phyloP scores from a whole-genome alignment of 1,284 basidiomycete genomes.

The Afroboletus lepidellus region DNA sequence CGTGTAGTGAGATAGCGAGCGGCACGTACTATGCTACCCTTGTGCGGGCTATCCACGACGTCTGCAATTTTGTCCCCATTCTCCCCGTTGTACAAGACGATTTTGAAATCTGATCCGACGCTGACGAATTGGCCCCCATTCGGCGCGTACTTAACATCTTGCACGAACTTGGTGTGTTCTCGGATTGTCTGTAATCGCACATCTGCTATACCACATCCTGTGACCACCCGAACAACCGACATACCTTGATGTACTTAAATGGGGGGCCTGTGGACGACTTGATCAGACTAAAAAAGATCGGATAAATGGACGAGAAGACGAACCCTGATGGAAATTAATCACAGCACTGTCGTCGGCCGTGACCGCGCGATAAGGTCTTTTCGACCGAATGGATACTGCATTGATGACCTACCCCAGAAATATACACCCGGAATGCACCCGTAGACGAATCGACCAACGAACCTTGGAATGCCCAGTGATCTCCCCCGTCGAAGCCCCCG shows the following conservation, averaged over 20 bases:
- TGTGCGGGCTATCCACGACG: constrained; percentile 63
- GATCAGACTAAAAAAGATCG: neutral
- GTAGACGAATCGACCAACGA: neutral
- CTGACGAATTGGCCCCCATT: constrained; percentile 85
- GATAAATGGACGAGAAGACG: constrained; percentile 4
- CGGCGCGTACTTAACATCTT: constrained; percentile 84
- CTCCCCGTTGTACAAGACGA: constrained; percentile 91
- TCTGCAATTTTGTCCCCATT: constrained; percentile 79
- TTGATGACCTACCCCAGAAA: constrained; percentile 65
- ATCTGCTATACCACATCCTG: too few relatives aligned
- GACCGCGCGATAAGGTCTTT: constrained; percentile 89
- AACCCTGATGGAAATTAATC: constrained; percentile 81
- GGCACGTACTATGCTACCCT: constrained; percentile 70
- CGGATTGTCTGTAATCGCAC: constrained; percentile 61
- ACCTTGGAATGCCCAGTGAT: constrained; percentile 93
- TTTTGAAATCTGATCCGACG: constrained; percentile 88
- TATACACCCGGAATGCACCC: neutral
- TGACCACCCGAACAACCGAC: neutral
- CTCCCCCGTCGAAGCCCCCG: constrained; percentile 89
- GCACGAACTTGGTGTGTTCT: constrained; percentile 92
- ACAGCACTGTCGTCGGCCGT: constrained; percentile 83
- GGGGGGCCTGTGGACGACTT: constrained; percentile 59
- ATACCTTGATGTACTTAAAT: constrained; percentile 85
- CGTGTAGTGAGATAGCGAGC: neutral
- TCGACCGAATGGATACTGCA: constrained; percentile 85